These are phyloP conservation scores for Craterostigma plantagineum DNA, from an alignment of 257 asterid genomes.

Conservation along the genomic window DNA sequence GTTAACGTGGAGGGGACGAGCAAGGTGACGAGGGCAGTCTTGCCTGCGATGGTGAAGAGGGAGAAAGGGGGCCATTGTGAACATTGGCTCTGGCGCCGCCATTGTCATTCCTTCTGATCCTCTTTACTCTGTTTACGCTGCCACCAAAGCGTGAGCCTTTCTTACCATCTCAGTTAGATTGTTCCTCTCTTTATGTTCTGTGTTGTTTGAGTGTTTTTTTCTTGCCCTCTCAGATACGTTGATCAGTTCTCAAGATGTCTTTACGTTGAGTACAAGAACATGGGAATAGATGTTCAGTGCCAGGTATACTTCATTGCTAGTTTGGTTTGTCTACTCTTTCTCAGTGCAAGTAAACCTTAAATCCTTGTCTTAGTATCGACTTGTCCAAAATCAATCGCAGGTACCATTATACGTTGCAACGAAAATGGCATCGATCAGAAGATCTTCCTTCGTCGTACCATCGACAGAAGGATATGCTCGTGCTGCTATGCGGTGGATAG, in stretches of 20 bases:
- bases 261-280: slow-evolving; percentile 88
- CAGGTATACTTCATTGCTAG: slow-evolving; percentile 39
- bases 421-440: slow-evolving; percentile 83
- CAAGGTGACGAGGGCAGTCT: slow-evolving; percentile 69
- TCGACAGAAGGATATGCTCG: slow-evolving; percentile 79
- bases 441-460: slow-evolving; percentile 85
- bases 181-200: neutral
- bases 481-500: slow-evolving; percentile 68
- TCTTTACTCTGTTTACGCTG: slow-evolving; percentile 90
- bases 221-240: slow-evolving; percentile 38
- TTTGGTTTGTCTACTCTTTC: too few species aligned
- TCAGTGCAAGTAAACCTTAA: too few species aligned
- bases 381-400: slow-evolving; percentile 16
- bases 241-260: slow-evolving; percentile 94
- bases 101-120: slow-evolving; percentile 84
- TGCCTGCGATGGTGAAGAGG: slow-evolving; percentile 77
- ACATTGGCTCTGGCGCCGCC: slow-evolving; percentile 93
- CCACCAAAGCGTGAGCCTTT: slow-evolving; percentile 80
- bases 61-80: slow-evolving; percentile 83
- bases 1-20: slow-evolving; percentile 84
- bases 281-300: slow-evolving; percentile 92
- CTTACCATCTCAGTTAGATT: neutral
- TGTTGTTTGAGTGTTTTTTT: neutral
- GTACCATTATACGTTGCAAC: slow-evolving; percentile 92
- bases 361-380: too few species aligned